Conservation (phyloP, 1,284 basidiomycete genomes). For the Omphalotus olearius region DNA sequence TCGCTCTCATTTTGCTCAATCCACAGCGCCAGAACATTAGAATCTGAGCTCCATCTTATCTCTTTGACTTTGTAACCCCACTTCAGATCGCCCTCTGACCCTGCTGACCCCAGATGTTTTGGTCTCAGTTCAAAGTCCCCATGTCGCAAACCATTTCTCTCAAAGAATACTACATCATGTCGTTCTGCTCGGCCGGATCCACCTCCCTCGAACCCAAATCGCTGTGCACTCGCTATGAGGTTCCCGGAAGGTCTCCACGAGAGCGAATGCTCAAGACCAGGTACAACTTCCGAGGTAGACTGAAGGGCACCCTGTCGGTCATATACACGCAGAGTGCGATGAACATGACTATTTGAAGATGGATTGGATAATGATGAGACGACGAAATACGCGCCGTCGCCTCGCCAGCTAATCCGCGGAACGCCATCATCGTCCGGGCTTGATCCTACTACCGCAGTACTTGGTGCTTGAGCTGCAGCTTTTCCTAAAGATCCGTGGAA, state of each 20-base stretch:
- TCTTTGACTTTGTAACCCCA: conserved; percentile 74
- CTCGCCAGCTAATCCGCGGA: conserved; percentile 88
- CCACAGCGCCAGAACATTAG: conserved; percentile 84
- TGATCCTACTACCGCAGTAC: conserved; percentile 38
- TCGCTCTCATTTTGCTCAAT: conserved; percentile 63
- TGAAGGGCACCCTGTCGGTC: conserved; percentile 77
- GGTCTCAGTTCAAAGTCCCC: conserved; percentile 78
- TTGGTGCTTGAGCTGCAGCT: conserved; percentile 63
- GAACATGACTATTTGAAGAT: conserved; percentile 20
- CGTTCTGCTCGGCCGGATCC: conserved; percentile 64
- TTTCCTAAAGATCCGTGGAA: conserved; percentile 98
- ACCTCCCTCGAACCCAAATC: conserved; percentile 74
- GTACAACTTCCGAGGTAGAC: conserved; percentile 80
- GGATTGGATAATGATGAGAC: conserved; percentile 65
- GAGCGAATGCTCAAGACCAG: conserved; percentile 80
- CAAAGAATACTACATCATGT: conserved; percentile 93
- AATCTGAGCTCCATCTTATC: conserved; percentile 87
- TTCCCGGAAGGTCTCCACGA: conserved; percentile 90
- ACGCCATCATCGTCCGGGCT: conserved; percentile 71
- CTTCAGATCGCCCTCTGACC: conserved; percentile 22
- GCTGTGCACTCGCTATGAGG: conserved; percentile 79
- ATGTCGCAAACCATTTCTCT: conserved; percentile 90
- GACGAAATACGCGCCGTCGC: conserved; percentile 87
- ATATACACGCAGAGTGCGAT: conserved; percentile 75
- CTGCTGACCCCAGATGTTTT: conserved; percentile 27